Base-by-base conservation (phyloP, 2,329 filamentous ascomycete species). In the Colletotrichum scovillei region DNA sequence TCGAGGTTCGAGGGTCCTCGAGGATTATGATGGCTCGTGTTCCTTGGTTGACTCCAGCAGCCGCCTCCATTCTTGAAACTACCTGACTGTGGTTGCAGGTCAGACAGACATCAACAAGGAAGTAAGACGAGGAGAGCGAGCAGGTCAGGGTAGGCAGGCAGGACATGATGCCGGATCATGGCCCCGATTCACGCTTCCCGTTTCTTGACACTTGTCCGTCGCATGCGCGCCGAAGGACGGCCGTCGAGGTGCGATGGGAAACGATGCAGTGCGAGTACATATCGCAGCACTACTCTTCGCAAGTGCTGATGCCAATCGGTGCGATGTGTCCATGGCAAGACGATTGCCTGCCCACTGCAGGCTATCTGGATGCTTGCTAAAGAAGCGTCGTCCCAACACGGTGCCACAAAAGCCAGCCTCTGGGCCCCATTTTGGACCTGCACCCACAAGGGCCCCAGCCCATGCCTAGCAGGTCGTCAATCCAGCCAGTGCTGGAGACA, bases 371-470 rank as follows among this genome's bases (percentile, higher is more conserved):
- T 56, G 59, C 53, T 55, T 70, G 67, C 67, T 73, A 73, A 70
- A 73, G 67, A 73, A 73, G 70, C 70, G 67, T 73, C 72, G 63
- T 74, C 68, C 68, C 68, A 72, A 67, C 72, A 74, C 56, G 63
- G 63, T 72, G 72, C 72, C 72, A 71, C 67, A 65, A 70, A 65
- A 62, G 52, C 68, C 68, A 71, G 38, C 63, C 62, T 74, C 72
- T 74, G 68, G 68, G n/a, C 52, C 67, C 52, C 67, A 57, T 74
- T 74, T 59, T 49, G 72, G 62, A 62, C 52, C 67, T 56, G 53
- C 26, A 28, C 55, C 22, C 46, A 46, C 67, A 49, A 52, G 53
- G 35, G 30, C 63, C 60, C 56, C 70, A 65, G 59, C 49, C 46
- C 60, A 65, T 57, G 60, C 26, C 56, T 49, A 64, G 53, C 59